Evolutionary conservation across 345 rosid species (phyloP).

Genomic region (Gossypium longicalyx): DNA sequence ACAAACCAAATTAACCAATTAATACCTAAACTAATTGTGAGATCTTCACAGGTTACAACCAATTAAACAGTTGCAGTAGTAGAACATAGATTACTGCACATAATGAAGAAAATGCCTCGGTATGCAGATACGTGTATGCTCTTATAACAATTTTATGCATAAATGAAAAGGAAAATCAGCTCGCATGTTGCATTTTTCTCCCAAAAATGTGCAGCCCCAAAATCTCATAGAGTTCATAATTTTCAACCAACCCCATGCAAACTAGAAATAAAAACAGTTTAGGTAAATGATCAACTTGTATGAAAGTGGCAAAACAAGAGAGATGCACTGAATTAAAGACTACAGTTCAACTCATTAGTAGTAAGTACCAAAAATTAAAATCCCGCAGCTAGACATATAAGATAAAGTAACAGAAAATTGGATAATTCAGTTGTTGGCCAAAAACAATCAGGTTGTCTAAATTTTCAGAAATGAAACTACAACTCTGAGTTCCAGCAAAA

Average conservation of each 20-base stretch:
- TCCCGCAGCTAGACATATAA: background rate
- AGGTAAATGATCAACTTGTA: background rate
- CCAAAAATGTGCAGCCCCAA: background rate
- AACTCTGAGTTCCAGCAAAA: background rate
- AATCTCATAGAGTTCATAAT: background rate
- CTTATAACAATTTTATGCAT: background rate
- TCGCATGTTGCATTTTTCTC: background rate
- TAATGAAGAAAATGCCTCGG: background rate
- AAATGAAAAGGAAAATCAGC: background rate
- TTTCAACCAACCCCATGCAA: background rate
- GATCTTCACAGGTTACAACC: background rate
- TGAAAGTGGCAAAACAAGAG: background rate
- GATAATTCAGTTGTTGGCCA: background rate
- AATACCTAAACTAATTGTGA: slow-evolving; percentile 8
- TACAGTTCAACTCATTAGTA: background rate
- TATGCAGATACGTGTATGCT: background rate
- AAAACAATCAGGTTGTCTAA: background rate
- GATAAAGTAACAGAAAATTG: background rate
- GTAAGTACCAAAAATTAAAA: background rate
- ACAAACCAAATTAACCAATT: slow-evolving; percentile 18
- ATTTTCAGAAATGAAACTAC: background rate
- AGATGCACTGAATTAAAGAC: background rate
- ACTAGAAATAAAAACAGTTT: background rate
- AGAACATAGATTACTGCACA: background rate
- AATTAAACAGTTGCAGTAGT: background rate